Evolutionary conservation across 2,329 filamentous ascomycete species (phyloP).

Genomic region (Paecilomyces sp.): DNA sequence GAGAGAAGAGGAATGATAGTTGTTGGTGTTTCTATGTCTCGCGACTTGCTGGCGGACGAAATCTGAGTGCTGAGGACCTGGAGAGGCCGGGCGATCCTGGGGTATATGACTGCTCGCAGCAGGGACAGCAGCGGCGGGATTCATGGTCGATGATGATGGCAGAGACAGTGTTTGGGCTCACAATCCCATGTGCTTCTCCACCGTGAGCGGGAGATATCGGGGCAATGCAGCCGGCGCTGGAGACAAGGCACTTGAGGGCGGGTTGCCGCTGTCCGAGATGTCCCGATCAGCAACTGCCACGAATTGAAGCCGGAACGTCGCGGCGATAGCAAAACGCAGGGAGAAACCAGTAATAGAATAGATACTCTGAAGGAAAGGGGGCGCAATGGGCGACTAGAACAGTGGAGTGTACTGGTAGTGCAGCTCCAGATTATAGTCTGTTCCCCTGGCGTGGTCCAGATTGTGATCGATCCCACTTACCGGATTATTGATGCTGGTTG

Average conservation of each 20-base stretch:
- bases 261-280: slow-evolving; percentile 19
- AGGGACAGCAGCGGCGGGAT: slow-evolving; percentile 17
- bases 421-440: too few species aligned
- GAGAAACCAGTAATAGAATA: too few species aligned
- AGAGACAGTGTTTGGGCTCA: slow-evolving; percentile 16
- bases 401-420: not conserved
- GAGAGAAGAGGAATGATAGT: slow-evolving; percentile 54
- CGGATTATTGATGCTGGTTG: too few species aligned
- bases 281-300: slow-evolving; percentile 19
- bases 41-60: slow-evolving; percentile 51
- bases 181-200: slow-evolving; percentile 28
- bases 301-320: slow-evolving; percentile 14
- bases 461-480: too few species aligned
- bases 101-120: slow-evolving; percentile 38
- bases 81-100: slow-evolving; percentile 33
- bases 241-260: slow-evolving; percentile 16
- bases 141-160: slow-evolving; percentile 18
- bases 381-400: not conserved
- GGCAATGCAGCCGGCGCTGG: slow-evolving; percentile 12
- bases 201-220: slow-evolving; percentile 35
- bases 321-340: not conserved
- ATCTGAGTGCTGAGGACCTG: slow-evolving; percentile 46
- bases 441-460: too few species aligned
- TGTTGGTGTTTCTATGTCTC: slow-evolving; percentile 48
- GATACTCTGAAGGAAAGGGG: not conserved